Percentiles rank a stretch among this genome's conserved stretches.
These are phyloP conservation scores for Basipetospora sp. DNA, from an alignment of 2,329 filamentous ascomycete genomes.

Conservation along the genomic window DNA sequence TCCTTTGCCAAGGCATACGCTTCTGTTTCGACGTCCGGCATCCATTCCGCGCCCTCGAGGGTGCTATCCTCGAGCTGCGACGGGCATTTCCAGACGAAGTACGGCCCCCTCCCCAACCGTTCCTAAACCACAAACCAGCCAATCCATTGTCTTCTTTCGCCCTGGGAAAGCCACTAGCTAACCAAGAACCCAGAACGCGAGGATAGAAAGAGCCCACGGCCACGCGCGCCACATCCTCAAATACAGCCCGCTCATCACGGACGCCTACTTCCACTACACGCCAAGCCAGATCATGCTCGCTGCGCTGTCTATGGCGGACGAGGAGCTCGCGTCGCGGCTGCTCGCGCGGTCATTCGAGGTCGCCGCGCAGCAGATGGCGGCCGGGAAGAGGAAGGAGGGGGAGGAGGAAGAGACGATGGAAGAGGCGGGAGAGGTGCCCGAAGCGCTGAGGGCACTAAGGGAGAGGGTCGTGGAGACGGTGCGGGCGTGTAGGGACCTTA, in stretches of 20 bases:
- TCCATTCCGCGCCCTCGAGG: constrained; percentile 76
- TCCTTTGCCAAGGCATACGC: constrained; percentile 78
- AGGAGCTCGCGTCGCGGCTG: constrained; percentile 34
- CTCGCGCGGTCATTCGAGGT: constrained; percentile 13
- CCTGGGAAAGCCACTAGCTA: not conserved
- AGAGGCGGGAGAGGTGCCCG: constrained; percentile 16
- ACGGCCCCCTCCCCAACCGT: constrained; percentile 10
- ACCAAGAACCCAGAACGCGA: constrained; percentile 17
- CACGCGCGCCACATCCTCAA: constrained; percentile 60
- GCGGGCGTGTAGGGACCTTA: constrained; percentile 35
- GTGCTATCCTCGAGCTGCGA: constrained; percentile 68
- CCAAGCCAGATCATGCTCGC: constrained; percentile 88
- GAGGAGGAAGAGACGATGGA: constrained; percentile 13
- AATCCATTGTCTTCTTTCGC: too few species aligned
- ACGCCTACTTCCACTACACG: constrained; percentile 93
- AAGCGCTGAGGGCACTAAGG: constrained; percentile 16
- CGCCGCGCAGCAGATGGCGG: constrained; percentile 13
- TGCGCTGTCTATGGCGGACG: constrained; percentile 61
- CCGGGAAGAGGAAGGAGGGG: constrained; percentile 12
- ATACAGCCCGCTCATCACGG: constrained; percentile 69
- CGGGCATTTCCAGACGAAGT: constrained; percentile 49
- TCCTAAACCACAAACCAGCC: too few species aligned
- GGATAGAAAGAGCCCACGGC: constrained; percentile 50
- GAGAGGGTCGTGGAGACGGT: constrained; percentile 37
- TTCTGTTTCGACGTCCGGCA: constrained; percentile 91